These are phyloP conservation scores for Fusarium torreyae DNA, from an alignment of 2,329 filamentous ascomycete genomes.

Conservation along the genomic window DNA sequence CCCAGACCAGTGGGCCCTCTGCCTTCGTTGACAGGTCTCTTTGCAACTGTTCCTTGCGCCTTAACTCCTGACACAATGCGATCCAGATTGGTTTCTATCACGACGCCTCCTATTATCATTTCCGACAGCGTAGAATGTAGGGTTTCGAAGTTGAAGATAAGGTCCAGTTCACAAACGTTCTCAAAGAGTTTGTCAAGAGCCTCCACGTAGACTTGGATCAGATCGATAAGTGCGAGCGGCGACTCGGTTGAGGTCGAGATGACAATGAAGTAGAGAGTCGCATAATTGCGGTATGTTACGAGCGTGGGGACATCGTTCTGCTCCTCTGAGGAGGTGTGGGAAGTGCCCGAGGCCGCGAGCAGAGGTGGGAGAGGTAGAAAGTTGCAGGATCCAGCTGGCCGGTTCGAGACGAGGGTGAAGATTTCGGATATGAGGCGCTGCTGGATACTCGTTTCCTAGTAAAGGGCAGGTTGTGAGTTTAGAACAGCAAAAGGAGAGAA, in stretches of 20 bases:
- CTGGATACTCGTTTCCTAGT: slow-evolving; percentile 94
- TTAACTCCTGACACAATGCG: slow-evolving; percentile 89
- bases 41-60: slow-evolving; percentile 82
- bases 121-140: slow-evolving; percentile 91
- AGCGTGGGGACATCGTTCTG: slow-evolving; percentile 93
- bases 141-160: slow-evolving; percentile 99
- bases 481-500: not conserved
- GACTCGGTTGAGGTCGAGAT: slow-evolving; percentile 98
- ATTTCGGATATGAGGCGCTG: slow-evolving; percentile 98
- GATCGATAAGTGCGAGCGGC: slow-evolving; percentile 92
- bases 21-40: slow-evolving; percentile 82
- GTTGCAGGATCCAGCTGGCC: slow-evolving; percentile 93
- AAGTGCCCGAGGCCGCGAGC: slow-evolving; percentile 73
- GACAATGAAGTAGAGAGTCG: slow-evolving; percentile 98
- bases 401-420: slow-evolving; percentile 94
- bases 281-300: slow-evolving; percentile 98
- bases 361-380: slow-evolving; percentile 87
- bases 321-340: slow-evolving; percentile 75
- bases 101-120: slow-evolving; percentile 96
- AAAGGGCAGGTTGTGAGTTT: slow-evolving; percentile 15
- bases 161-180: slow-evolving; percentile 97
- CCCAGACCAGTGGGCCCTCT: slow-evolving; percentile 61
- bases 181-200: slow-evolving; percentile 95
- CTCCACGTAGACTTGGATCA: slow-evolving; percentile 99
- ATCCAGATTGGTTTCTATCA: slow-evolving; percentile 92